These are phyloP conservation scores for Linnemannia elongata DNA, from an alignment of 192 early-diverging fungal genomes.

Conservation along the genomic window DNA sequence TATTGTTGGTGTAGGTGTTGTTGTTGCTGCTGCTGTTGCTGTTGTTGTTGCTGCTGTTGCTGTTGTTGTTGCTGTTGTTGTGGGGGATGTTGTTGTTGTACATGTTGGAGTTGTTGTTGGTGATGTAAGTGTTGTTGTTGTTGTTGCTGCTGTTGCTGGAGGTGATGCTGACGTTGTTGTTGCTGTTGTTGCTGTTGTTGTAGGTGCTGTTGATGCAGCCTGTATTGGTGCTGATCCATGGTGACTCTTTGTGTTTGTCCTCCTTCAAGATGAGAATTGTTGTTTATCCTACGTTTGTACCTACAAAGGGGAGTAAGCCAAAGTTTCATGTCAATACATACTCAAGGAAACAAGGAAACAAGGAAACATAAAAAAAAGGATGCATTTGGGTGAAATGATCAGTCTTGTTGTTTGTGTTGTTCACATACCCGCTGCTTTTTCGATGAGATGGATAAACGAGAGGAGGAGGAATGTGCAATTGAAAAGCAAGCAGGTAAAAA, in stretches of 20 bases:
- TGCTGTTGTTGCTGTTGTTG: slow-evolving; percentile 18
- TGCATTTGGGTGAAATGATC: neutral
- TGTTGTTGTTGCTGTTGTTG: neutral
- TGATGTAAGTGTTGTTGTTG: neutral
- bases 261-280: neutral
- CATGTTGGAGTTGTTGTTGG: neutral
- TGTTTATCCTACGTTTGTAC: neutral
- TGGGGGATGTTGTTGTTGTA: slow-evolving; percentile 13
- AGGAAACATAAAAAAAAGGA: neutral
- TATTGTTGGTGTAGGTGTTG: neutral
- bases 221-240: slow-evolving; percentile 20
- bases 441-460: neutral
- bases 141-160: neutral
- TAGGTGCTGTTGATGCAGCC: slow-evolving; percentile 15
- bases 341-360: neutral
- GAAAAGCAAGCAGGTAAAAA: neutral
- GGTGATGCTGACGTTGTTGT: neutral
- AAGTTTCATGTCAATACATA: neutral
- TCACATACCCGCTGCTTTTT: neutral
- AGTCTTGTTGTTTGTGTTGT: neutral
- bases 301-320: neutral
- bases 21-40: neutral
- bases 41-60: neutral
- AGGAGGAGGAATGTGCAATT: neutral
- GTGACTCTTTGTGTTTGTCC: neutral